phyloP scores from a whole-genome alignment of 2,329 filamentous ascomycete genomes.

The Dactylellina drechsleri region DNA sequence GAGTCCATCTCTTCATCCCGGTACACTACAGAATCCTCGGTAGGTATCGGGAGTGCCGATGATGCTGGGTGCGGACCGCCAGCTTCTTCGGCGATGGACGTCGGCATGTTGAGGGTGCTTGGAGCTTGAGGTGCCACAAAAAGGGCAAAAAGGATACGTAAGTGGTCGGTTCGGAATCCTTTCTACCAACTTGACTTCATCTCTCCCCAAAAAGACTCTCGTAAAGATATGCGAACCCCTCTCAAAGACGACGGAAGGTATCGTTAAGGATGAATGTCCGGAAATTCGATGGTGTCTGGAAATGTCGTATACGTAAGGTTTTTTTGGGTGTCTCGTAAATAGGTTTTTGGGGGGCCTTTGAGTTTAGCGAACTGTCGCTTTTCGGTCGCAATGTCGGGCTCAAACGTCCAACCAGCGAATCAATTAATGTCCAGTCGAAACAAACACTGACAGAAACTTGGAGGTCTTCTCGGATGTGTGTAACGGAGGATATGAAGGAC shows the following conservation, averaged over 20 bases:
- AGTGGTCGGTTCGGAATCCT: slow-evolving; percentile 29
- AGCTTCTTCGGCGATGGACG: slow-evolving; percentile 33
- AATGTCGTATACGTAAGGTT: slow-evolving; percentile 16
- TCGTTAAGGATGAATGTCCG: slow-evolving; percentile 2
- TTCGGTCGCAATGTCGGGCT: neutral
- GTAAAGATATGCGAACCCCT: neutral
- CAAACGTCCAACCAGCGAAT: no score
- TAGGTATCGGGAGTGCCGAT: slow-evolving; percentile 16
- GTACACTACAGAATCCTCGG: slow-evolving; percentile 1
- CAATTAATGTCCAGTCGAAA: neutral
- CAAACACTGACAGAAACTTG: neutral
- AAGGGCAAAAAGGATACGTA: slow-evolving; percentile 19
- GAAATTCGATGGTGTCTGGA: slow-evolving; percentile 13
- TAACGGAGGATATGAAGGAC: neutral
- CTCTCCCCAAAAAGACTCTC: slow-evolving; percentile 3
- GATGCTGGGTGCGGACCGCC: slow-evolving; percentile 18
- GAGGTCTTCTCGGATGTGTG: neutral
- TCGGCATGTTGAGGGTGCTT: slow-evolving; percentile 37
- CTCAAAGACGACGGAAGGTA: neutral
- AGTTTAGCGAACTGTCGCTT: slow-evolving; percentile 46
- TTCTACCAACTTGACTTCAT: slow-evolving; percentile 43
- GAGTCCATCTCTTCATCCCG: slow-evolving; percentile 33
- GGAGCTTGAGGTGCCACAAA: slow-evolving; percentile 17
- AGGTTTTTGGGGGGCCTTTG: neutral
- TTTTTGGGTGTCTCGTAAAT: slow-evolving; percentile 29